Evolutionary conservation across 345 rosid genomes (phyloP).

Genomic region (Aquilaria malaccensis): DNA sequence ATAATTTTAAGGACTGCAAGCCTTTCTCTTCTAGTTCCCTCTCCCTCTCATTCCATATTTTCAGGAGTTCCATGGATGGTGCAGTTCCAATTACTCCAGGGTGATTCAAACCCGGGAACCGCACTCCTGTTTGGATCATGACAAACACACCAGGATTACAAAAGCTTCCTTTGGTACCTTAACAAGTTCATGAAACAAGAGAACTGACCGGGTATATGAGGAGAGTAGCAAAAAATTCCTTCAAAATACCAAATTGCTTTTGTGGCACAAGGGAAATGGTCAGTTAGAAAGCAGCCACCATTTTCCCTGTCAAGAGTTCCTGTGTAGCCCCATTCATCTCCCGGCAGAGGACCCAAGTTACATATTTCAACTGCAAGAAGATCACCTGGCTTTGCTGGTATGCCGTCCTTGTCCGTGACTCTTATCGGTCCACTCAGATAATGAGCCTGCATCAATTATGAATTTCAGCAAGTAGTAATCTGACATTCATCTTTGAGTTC

Average conservation of each 20-base stretch:
- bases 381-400: slow-evolving; percentile 71
- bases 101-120: slow-evolving; percentile 85
- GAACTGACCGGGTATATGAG: slow-evolving; percentile 66
- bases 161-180: background rate
- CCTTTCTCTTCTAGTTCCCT: slow-evolving; percentile 65
- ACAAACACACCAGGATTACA: slow-evolving; percentile 7
- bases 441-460: slow-evolving; percentile 43
- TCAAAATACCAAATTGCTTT: slow-evolving; percentile 96
- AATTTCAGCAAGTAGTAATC: too few species aligned
- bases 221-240: slow-evolving; percentile 87
- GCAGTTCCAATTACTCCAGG: slow-evolving; percentile 90
- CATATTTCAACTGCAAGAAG: slow-evolving; percentile 81
- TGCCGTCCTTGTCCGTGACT: slow-evolving; percentile 56
- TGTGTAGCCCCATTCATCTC: slow-evolving; percentile 90
- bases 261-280: slow-evolving; percentile 82
- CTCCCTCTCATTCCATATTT: slow-evolving; percentile 80
- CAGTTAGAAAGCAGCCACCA: slow-evolving; percentile 86
- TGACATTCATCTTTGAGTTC: too few species aligned
- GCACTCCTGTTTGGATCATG: slow-evolving; percentile 39
- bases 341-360: slow-evolving; percentile 80
- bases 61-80: slow-evolving; percentile 71
- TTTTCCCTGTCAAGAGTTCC: slow-evolving; percentile 78
- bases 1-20: slow-evolving; percentile 35
- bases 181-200: background rate
- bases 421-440: slow-evolving; percentile 72